A percentile compares a stretch with the other conserved stretches of the same genome.
phyloP scores from a whole-genome alignment of 2,329 filamentous ascomycete genomes.

The Cryphonectria radicalis region DNA sequence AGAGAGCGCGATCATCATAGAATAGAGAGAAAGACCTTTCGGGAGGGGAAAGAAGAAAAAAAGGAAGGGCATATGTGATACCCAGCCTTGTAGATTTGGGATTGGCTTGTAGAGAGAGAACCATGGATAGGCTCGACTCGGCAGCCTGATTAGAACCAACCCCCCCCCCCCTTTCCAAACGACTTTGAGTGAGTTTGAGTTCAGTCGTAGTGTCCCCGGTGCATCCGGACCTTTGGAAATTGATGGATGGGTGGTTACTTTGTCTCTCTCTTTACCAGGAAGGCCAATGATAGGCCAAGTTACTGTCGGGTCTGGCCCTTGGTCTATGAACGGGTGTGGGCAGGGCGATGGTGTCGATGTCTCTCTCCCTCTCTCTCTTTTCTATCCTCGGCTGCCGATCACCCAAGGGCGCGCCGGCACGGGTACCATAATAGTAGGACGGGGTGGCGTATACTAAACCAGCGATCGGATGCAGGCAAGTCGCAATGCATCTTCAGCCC shows the following conservation, averaged over 20 bases:
- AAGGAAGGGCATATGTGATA: neutral
- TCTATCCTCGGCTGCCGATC: neutral
- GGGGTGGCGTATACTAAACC: conserved; percentile 3
- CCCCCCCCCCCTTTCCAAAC: neutral
- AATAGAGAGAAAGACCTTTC: neutral
- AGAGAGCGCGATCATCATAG: neutral
- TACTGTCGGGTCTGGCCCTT: neutral
- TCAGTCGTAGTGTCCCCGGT: neutral
- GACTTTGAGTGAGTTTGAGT: neutral
- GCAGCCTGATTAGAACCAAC: neutral
- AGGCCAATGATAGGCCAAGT: neutral
- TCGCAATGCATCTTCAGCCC: conserved; percentile 14
- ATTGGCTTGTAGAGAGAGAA: neutral
- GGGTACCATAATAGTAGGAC: conserved; percentile 2
- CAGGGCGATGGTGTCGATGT: neutral
- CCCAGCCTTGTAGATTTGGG: neutral
- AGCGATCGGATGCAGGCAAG: neutral
- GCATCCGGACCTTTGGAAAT: neutral
- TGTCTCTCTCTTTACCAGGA: neutral
- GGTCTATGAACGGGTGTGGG: neutral
- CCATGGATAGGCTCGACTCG: neutral
- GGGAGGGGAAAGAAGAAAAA: neutral
- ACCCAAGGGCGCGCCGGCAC: no score
- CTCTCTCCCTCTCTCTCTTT: neutral
- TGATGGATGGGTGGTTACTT: neutral